Evolutionary conservation across 2,329 filamentous ascomycete genomes (phyloP).

Genomic region (Xylariaceae sp.): DNA sequence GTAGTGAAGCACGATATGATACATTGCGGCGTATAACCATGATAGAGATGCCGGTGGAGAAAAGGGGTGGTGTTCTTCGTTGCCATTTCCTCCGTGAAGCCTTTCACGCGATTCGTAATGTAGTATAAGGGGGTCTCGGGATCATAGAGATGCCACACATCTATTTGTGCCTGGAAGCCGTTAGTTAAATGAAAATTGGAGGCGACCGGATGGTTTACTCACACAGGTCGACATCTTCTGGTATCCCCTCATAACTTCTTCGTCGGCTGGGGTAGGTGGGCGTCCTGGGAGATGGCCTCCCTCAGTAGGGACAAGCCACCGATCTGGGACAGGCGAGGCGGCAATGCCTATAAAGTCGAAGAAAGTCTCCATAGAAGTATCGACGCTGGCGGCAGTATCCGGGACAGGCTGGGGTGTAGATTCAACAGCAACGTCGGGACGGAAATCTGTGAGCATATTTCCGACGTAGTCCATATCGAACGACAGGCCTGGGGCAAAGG

Average conservation of each 20-base stretch:
- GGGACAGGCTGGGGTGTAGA: neutral
- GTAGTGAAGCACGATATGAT: slow-evolving; percentile 43
- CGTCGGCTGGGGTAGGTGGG: slow-evolving; percentile 25
- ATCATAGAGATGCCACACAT: slow-evolving; percentile 41
- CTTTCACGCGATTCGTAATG: slow-evolving; percentile 37
- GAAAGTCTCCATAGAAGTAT: slow-evolving; percentile 15
- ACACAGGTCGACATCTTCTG: slow-evolving; percentile 37
- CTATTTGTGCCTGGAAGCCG: slow-evolving; percentile 27
- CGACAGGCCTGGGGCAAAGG: slow-evolving; percentile 7
- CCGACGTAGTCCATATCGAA: slow-evolving; percentile 22
- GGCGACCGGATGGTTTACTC: slow-evolving; percentile 5
- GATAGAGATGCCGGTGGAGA: slow-evolving; percentile 42
- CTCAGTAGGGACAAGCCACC: slow-evolving; percentile 22
- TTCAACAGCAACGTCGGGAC: neutral
- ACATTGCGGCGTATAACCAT: slow-evolving; percentile 34
- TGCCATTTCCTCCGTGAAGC: slow-evolving; percentile 37
- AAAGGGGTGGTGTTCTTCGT: slow-evolving; percentile 40
- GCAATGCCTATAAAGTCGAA: slow-evolving; percentile 16
- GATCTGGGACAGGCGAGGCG: slow-evolving; percentile 11
- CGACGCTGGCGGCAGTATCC: neutral
- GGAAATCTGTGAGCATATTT: neutral
- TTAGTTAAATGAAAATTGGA: slow-evolving; percentile 11
- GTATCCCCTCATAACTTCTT: slow-evolving; percentile 23
- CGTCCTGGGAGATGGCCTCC: slow-evolving; percentile 7
- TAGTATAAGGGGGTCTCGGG: slow-evolving; percentile 37